Evolutionary conservation across 768 basidiomycete genomes (phyloP), one percentile per base, ranked within the genome.

Genomic region (Tricholomella constricta): DNA sequence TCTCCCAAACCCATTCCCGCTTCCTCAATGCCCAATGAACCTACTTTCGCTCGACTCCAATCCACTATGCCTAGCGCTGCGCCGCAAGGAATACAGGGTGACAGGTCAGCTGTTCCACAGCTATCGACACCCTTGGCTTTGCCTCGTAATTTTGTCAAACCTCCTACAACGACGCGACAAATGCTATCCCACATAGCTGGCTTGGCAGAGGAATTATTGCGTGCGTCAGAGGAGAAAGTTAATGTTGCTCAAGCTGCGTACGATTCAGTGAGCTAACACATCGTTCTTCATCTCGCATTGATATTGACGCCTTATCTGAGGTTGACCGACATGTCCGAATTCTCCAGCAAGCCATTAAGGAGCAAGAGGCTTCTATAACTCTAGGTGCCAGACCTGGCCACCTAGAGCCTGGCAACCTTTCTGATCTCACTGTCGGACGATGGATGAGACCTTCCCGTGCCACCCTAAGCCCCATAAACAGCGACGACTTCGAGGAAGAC

Each of bases 281-380:
- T 42, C 48, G 19, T 48, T 55, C 40, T 37, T 14, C 35, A 9
- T 32, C 42, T 40, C 48, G 9, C 1, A 37, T 56, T 52, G 14
- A 41, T 35, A 45, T 52, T 47, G 45, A 45, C 47, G 10, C 58
- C 26, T 50, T 17, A 20, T 52, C 54, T 15, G 26, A 94, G 91
- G 80, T 92, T 11, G 88, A 92, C 57, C 78, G 91, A 31, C 89
- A 93, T 62, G 84, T 89, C 25, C 83, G 86, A 20, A 77, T 89
- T 35, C 73, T 94, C 20, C 90, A 94, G 58, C 83, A 89, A 60
- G 85, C 82, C 70, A 69, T 79, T 69, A 51, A 69, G 43, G 76
- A 78, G 51, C 73, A 77, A 56, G 70, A 75, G 51, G 77, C 78
- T 1, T 65, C 67, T 23, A 72, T 67, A 8, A 66, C 76, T 25